Conservation (phyloP, 2,329 filamentous ascomycete species). For the Aspergillus latus region DNA sequence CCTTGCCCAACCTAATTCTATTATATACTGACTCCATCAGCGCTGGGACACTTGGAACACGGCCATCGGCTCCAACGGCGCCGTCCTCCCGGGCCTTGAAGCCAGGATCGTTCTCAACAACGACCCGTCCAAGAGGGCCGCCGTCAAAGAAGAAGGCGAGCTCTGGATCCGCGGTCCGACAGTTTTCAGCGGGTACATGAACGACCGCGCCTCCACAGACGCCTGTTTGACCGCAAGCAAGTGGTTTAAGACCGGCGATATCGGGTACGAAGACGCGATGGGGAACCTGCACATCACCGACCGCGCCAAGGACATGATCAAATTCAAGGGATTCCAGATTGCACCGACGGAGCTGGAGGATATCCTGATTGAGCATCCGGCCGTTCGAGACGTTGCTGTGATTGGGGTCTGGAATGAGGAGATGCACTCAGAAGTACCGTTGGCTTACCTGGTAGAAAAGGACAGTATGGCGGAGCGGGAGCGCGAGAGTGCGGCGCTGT, state of each 20-base stretch:
- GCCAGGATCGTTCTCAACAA: slow-evolving; percentile 11
- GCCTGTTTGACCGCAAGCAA: slow-evolving; percentile 68
- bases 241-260: slow-evolving; percentile 78
- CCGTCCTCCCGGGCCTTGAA: slow-evolving; percentile 18
- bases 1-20: neutral
- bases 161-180: slow-evolving; percentile 67
- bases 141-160: slow-evolving; percentile 39
- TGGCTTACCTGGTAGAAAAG: slow-evolving; percentile 58
- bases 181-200: slow-evolving; percentile 72
- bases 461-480: neutral
- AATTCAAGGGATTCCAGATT: slow-evolving; percentile 61
- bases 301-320: slow-evolving; percentile 60
- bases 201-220: slow-evolving; percentile 65
- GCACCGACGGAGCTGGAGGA: slow-evolving; percentile 61
- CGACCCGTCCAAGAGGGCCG: neutral
- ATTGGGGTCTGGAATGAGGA: slow-evolving; percentile 57
- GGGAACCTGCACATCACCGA: slow-evolving; percentile 85
- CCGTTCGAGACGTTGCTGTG: slow-evolving; percentile 56
- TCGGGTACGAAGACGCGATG: slow-evolving; percentile 67
- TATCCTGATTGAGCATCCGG: slow-evolving; percentile 42
- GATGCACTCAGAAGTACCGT: slow-evolving; percentile 62
- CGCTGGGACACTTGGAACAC: slow-evolving; percentile 20
- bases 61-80: slow-evolving; percentile 17
- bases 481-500: slow-evolving; percentile 5
- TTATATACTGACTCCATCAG: neutral